Evolutionary conservation across 768 basidiomycete genomes (phyloP).

Genomic region (Suillus tomentosus): DNA sequence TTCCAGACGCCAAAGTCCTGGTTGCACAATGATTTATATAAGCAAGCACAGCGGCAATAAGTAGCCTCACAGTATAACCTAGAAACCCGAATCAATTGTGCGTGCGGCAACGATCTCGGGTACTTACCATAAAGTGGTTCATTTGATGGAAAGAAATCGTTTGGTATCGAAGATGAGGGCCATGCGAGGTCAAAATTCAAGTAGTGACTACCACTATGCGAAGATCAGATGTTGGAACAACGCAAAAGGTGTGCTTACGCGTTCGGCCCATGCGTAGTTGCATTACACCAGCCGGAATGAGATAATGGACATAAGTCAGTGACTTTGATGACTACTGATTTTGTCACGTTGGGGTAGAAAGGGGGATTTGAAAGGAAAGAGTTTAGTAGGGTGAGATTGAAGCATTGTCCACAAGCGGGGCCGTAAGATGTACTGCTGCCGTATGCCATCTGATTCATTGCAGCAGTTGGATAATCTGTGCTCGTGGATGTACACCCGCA

Average conservation of each 20-base stretch:
- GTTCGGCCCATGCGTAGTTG: slow-evolving; percentile 60
- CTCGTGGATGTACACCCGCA: slow-evolving; percentile 76
- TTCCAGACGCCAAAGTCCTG: slow-evolving; percentile 92
- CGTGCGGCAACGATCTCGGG: not conserved
- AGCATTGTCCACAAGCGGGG: slow-evolving; percentile 77
- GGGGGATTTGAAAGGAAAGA: slow-evolving; percentile 67
- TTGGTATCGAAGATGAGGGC: slow-evolving; percentile 70
- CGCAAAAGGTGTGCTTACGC: slow-evolving; percentile 44
- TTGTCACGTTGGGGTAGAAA: slow-evolving; percentile 62
- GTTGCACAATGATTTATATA: slow-evolving; percentile 1
- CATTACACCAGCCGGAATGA: slow-evolving; percentile 68
- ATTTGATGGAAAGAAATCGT: slow-evolving; percentile 76
- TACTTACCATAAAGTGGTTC: slow-evolving; percentile 59
- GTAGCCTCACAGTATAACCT: slow-evolving; percentile 42
- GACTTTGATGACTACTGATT: slow-evolving; percentile 72
- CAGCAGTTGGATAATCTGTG: slow-evolving; percentile 74
- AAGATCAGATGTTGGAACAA: slow-evolving; percentile 9
- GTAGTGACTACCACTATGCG: slow-evolving; percentile 59
- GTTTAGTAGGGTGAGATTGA: slow-evolving; percentile 73
- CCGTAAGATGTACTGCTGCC: slow-evolving; percentile 75
- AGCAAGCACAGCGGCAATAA: not conserved
- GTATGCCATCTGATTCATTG: slow-evolving; percentile 77
- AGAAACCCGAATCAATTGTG: slow-evolving; percentile 28
- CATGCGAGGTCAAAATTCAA: slow-evolving; percentile 85
- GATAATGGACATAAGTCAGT: slow-evolving; percentile 79